Conservation (phyloP, 352 stramenopile species). For the Pythium dissotocum region DNA sequence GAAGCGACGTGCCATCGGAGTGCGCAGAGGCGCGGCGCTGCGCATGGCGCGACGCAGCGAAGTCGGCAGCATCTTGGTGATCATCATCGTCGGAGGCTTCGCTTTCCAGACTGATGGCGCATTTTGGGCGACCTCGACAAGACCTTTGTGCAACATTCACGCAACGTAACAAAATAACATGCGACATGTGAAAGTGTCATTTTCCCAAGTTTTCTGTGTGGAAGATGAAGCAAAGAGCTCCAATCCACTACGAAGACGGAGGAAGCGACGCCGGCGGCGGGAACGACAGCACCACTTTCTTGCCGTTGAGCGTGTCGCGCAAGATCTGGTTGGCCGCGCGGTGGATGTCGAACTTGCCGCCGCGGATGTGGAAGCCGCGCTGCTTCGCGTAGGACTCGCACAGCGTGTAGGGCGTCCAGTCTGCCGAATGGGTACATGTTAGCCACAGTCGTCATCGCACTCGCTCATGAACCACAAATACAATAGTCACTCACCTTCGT, state of each 20-base stretch:
- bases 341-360: constrained; percentile 76
- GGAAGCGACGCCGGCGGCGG: constrained; percentile 38
- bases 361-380: constrained; percentile 71
- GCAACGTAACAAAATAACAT: constrained; percentile 7
- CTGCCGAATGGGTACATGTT: constrained; percentile 17
- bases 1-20: background rate
- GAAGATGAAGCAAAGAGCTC: background rate
- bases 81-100: constrained; percentile 11
- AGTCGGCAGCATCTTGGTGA: constrained; percentile 15
- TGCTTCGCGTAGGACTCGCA: constrained; percentile 76
- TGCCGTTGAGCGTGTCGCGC: constrained; percentile 77
- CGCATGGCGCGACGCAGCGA: constrained; percentile 16
- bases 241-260: background rate
- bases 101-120: background rate
- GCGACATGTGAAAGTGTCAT: constrained; percentile 19
- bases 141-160: constrained; percentile 15
- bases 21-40: background rate
- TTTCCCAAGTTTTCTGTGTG: background rate
- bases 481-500: constrained; percentile 42
- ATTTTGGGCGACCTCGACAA: background rate
- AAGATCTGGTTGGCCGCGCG: constrained; percentile 72
- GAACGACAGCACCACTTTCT: constrained; percentile 83
- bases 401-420: constrained; percentile 77
- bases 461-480: too few relatives aligned
- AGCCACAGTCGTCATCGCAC: constrained; percentile 48